Percentiles rank a stretch among this genome's conserved stretches.
phyloP scores from a whole-genome alignment of 163 green algal species.

The Scenedesmus sp. region DNA sequence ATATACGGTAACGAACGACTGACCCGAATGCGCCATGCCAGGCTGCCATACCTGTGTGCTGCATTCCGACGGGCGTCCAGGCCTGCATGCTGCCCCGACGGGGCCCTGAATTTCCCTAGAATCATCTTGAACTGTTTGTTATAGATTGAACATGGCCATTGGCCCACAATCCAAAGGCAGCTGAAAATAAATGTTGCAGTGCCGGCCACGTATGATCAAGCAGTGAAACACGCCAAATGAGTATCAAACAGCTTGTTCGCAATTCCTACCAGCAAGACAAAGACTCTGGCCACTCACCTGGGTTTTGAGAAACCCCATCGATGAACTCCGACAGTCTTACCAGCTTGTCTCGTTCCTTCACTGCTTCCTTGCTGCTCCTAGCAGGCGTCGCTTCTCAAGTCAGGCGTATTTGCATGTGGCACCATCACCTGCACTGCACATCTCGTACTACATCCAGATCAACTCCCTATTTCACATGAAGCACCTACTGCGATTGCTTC shows the following conservation, averaged over 20 bases:
- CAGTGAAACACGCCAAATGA: background rate
- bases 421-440: too few species aligned
- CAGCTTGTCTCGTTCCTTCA: background rate
- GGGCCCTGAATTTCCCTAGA: background rate
- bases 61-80: conserved; percentile 3
- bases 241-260: background rate
- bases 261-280: background rate
- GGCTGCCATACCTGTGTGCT: conserved; percentile 7
- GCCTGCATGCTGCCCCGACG: background rate
- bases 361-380: too few species aligned
- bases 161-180: background rate
- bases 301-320: background rate
- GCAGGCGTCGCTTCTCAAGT: too few species aligned
- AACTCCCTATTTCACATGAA: too few species aligned
- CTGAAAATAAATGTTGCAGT: background rate
- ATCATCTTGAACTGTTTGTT: background rate
- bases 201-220: background rate
- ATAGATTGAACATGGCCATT: background rate
- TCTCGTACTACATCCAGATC: too few species aligned
- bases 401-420: too few species aligned
- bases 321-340: background rate
- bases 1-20: too few species aligned
- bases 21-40: background rate
- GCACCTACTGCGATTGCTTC: too few species aligned
- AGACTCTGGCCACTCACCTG: background rate